Base-by-base conservation (phyloP, 2,329 filamentous ascomycete species). In the Neoarthrinium moseri region DNA sequence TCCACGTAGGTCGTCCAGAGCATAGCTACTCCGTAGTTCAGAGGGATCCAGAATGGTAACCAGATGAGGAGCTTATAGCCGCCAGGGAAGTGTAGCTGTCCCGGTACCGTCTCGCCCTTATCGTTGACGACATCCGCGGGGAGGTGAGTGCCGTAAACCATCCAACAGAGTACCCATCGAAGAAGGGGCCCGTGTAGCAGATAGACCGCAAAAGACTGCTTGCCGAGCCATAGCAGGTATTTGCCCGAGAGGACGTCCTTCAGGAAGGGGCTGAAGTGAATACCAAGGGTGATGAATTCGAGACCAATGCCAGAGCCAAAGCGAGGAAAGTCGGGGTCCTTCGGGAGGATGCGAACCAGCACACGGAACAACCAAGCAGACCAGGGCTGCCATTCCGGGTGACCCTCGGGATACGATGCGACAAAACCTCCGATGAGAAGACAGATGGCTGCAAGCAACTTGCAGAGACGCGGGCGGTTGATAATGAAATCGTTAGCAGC, bases 141-240 rank as follows among this genome's bases (percentile, higher is more conserved):
- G 2, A 64, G 55, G 38, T 55, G 56, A 36, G 74, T 61, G 13
- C 76, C 71, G 49, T 75, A 84, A 11, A 83, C 64, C 68, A 84
- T 72, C 77, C 80, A 84, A 21, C 77, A 75, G 12, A 85, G 67
- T 6, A 83, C 61, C 20, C 74, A 77, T 46, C 81, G 76, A 53
- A 84, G 73, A 23, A 85, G 68, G 1, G 77, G 74, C 33, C 81
- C 82, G 61, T 86, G 82, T 17, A 85, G 64, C 6, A 86, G 71
- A 55, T 85, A 85, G 12, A 86, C 77, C 1, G 81, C 80, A 55
- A 84, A 84, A 35, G 77, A 81, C 64, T 84, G 76, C 56, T 78
- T 78, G 35, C 82, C 82, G 11, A 85, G 73, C 74, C 80, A 85
- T 35, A 81, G 70, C 34, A 85, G 73, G 45, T 73, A 70, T 24